Base-by-base conservation (phyloP, 2,329 filamentous ascomycete species). In the Venturia oleaginea region DNA sequence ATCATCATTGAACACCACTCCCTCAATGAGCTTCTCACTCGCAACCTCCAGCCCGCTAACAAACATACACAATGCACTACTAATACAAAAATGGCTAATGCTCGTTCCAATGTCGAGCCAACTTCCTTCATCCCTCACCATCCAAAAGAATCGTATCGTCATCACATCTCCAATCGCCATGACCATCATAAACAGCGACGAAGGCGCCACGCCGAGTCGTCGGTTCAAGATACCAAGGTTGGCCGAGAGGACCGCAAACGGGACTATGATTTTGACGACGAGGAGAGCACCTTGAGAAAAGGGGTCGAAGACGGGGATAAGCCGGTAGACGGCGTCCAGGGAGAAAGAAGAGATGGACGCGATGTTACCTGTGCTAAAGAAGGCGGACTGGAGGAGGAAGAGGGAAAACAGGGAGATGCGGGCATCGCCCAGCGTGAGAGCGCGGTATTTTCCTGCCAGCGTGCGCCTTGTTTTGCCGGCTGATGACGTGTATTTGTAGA, bases 71-170 rank as follows among this genome's bases (percentile, higher is more conserved):
- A 97, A 73, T 69, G 91, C 75, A 75, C 91, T 97, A 22, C 92
- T 93, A 77, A 99, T 97, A 67, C 87, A 86, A 76, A 97, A 99
- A 74, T 97, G 92, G 71, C 86, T 96, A 69, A 99, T 99, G 3
- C 91, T 97, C 34, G 91, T 96, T 38, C 94, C 94, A 73, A 99
- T 99, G 73, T 99, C 94, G 66, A 99, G 78, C 94, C 94, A 99
- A 27, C 89, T 94, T 0, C 94, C 94, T 74, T 99, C 94, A 70
- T 99, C 94, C 71, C 89, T 90, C 57, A 99, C 94, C 70, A 96
- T 91, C 86, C 91, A 99, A 78, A 99, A 99, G 80, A 99, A 99
- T 71, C 94, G 91, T 62, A 99, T 81, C 3, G 94, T 97, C 73
- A 97, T 82, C 61, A 96, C 85, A 73, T 99, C 94, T 66, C 89